A percentile compares a stretch with the other conserved stretches of the same genome.
Evolutionary conservation across 1,284 basidiomycete genomes (phyloP).

Genomic region (Boletus semigastroideus): DNA sequence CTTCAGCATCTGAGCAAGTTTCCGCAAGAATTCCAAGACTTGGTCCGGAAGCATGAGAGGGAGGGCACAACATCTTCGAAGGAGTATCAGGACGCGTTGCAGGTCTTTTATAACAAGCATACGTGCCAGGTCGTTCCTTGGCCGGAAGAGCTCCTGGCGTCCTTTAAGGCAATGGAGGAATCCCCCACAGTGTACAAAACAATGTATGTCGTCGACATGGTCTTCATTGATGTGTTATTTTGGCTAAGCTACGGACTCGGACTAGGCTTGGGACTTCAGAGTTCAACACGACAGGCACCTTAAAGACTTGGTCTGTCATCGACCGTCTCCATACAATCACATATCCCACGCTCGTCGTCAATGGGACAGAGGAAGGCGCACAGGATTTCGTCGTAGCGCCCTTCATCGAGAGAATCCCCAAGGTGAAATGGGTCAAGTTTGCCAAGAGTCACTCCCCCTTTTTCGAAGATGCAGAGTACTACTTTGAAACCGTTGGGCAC

Average conservation of each 20-base stretch:
- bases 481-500: slow-evolving; percentile 15
- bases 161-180: slow-evolving; percentile 22
- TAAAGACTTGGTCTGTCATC: slow-evolving; percentile 34
- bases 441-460: slow-evolving; percentile 31
- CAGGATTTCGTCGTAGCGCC: slow-evolving; percentile 29
- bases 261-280: slow-evolving; percentile 36
- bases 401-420: slow-evolving; percentile 31
- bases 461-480: slow-evolving; percentile 32
- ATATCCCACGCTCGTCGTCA: slow-evolving; percentile 35
- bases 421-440: slow-evolving; percentile 35
- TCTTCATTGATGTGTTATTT: neutral
- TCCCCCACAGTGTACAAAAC: slow-evolving; percentile 27
- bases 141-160: slow-evolving; percentile 21
- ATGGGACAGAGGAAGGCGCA: slow-evolving; percentile 32
- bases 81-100: slow-evolving; percentile 25
- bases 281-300: slow-evolving; percentile 30
- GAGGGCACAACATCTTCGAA: slow-evolving; percentile 25
- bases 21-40: slow-evolving; percentile 20
- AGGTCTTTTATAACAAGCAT: slow-evolving; percentile 22
- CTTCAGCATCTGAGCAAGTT: slow-evolving; percentile 13
- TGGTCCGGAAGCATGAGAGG: slow-evolving; percentile 24
- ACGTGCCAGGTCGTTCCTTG: slow-evolving; percentile 24
- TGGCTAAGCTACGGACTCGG: neutral
- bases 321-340: slow-evolving; percentile 33
- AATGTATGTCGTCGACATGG: slow-evolving; percentile 15